Evolutionary conservation across 202 grass and related monocot species (phyloP).

Genomic region (Setaria italica): DNA sequence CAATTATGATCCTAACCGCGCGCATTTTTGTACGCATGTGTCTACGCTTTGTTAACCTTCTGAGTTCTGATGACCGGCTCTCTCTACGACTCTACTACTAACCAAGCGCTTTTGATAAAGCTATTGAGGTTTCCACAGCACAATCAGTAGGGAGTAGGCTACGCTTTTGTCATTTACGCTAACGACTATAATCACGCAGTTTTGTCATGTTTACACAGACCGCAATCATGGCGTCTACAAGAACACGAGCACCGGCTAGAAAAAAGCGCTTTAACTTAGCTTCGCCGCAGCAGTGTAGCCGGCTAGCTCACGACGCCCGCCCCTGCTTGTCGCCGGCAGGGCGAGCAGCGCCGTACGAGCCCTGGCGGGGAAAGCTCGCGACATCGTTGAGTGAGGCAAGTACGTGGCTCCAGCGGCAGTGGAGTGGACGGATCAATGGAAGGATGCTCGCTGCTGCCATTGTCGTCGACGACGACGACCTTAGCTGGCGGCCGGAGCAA

Average conservation of each 20-base stretch:
- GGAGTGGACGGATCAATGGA: conserved; percentile 25
- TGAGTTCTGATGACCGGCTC: background rate
- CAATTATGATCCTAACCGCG: conserved; percentile 43
- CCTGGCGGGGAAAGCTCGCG: conserved; percentile 21
- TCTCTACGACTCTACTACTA: background rate
- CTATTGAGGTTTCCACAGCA: background rate
- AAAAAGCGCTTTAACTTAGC: conserved; percentile 9
- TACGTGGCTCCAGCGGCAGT: background rate
- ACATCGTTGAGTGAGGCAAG: conserved; percentile 29
- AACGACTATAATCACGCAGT: conserved; percentile 22
- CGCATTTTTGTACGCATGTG: conserved; percentile 8
- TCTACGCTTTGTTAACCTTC: background rate
- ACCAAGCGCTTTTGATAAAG: conserved; percentile 38
- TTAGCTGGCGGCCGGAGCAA: background rate
- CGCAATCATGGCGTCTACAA: conserved; percentile 14
- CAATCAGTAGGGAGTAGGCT: background rate
- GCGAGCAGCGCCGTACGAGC: conserved; percentile 30
- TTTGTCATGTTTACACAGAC: conserved; percentile 31
- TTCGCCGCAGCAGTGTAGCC: too few relatives aligned
- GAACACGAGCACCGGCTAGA: background rate
- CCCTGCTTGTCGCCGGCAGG: conserved; percentile 22
- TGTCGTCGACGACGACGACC: conserved; percentile 1
- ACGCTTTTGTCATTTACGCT: conserved; percentile 28
- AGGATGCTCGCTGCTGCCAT: background rate
- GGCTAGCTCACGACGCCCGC: background rate